Evolutionary conservation across 495 filamentous ascomycete genomes (phyloP).

Genomic region (Xylaria bambusicola): DNA sequence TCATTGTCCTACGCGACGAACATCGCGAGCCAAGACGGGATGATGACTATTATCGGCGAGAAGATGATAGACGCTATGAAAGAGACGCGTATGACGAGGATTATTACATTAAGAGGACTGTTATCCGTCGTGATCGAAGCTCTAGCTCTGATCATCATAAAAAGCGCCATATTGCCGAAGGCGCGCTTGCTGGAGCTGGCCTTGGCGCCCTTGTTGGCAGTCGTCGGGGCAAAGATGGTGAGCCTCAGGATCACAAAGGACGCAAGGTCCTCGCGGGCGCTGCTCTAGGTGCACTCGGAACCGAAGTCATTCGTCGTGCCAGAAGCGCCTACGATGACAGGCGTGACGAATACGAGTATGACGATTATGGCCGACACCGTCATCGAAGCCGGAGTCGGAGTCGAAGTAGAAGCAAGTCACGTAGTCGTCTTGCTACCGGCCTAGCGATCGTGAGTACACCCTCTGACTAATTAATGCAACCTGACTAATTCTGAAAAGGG

Average conservation of each 20-base stretch:
- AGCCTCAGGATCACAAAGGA: slow-evolving; percentile 61
- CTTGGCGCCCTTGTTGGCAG: slow-evolving; percentile 72
- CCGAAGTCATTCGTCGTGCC: slow-evolving; percentile 73
- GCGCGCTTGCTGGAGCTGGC: slow-evolving; percentile 77
- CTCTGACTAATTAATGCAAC: not conserved
- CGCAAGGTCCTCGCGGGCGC: slow-evolving; percentile 78
- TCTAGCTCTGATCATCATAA: slow-evolving; percentile 62
- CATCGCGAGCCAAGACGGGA: slow-evolving; percentile 47
- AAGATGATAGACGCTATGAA: slow-evolving; percentile 49
- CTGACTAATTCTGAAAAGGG: slow-evolving; percentile 21
- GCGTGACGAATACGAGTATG: slow-evolving; percentile 51
- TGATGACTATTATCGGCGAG: slow-evolving; percentile 60
- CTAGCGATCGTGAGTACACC: slow-evolving; percentile 63
- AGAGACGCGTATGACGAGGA: slow-evolving; percentile 50
- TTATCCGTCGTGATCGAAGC: slow-evolving; percentile 54
- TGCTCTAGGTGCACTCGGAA: slow-evolving; percentile 78
- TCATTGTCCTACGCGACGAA: slow-evolving; percentile 67
- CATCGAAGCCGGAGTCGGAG: slow-evolving; percentile 18
- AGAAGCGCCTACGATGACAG: slow-evolving; percentile 71
- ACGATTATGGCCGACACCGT: slow-evolving; percentile 27
- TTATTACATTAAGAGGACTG: slow-evolving; percentile 47
- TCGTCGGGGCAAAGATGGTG: slow-evolving; percentile 56
- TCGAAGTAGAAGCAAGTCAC: slow-evolving; percentile 30
- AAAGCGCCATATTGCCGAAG: slow-evolving; percentile 82
- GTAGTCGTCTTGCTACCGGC: slow-evolving; percentile 60